Base-by-base conservation (phyloP, 495 filamentous ascomycete species). In the Aspergillus olivimuriae region DNA sequence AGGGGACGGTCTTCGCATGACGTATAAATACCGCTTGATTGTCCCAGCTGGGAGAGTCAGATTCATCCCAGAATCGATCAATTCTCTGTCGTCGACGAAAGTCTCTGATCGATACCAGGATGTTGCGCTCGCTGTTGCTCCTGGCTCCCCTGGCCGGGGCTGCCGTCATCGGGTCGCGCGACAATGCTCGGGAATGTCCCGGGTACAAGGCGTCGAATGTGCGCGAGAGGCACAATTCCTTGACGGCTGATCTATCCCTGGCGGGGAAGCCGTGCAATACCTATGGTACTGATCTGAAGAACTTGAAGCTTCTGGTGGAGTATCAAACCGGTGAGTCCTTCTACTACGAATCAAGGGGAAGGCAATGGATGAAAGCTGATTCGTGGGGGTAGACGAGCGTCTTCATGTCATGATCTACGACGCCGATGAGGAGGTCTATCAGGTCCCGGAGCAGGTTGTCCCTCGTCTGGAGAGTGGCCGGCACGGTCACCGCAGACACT, bases 341-440 rank as follows among this genome's bases (percentile, higher is more conserved):
- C n/a, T n/a, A n/a, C n/a, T n/a, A n/a, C n/a, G n/a, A n/a, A n/a
- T n/a, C n/a, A n/a, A n/a, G n/a, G n/a, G n/a, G n/a, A n/a, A n/a
- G n/a, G n/a, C n/a, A n/a, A n/a, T n/a, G n/a, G n/a, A n/a, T n/a
- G n/a, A n/a, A n/a, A n/a, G n/a, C n/a, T n/a, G n/a, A n/a, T n/a
- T n/a, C n/a, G n/a, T n/a, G n/a, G n/a, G n/a, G n/a, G n/a, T 30
- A 89, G 86, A 84, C 30, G 71, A 74, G 19, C 83, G 88, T 14
- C 78, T 94, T 8, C 88, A 92, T 61, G 83, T 94, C 50, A 81
- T 85, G 56, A 90, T 95, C 44, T 78, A 84, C 44, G 88, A 94
- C 61, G 67, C 76, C 18, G 78, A 73, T n/a, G 77, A 87, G 41
- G 69, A 77, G 39, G 71, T 86, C 16, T 95, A 90, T 53, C 84